These are phyloP conservation scores for Pneumocystis sp. DNA, from an alignment of 1,139 yeast species.

Conservation along the genomic window DNA sequence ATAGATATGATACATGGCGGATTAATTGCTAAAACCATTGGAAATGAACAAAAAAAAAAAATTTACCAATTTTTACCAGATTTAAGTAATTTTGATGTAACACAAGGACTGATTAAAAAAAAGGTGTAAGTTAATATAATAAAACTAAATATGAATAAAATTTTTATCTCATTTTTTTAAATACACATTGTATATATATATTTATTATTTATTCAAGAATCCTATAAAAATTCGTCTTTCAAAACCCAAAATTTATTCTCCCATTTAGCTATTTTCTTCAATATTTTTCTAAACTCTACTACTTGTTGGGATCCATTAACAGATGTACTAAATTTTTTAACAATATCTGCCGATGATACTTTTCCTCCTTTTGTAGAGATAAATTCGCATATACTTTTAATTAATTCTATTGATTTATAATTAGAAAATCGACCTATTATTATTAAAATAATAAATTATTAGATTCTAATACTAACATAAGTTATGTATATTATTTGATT, in stretches of 20 bases:
- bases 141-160: background rate
- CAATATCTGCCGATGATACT: conserved; percentile 44
- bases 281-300: conserved; percentile 48
- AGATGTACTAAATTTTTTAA: conserved; percentile 35
- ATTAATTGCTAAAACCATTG: conserved; percentile 51
- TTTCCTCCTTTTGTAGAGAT: conserved; percentile 30
- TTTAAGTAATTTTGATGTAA: conserved; percentile 93
- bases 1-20: conserved; percentile 77
- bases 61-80: conserved; percentile 76
- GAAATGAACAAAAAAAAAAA: conserved; percentile 30
- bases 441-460: background rate
- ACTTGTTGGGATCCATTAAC: conserved; percentile 43
- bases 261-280: conserved; percentile 49
- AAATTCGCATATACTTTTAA: conserved; percentile 27
- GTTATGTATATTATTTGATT: background rate
- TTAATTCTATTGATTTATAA: conserved; percentile 19
- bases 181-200: background rate
- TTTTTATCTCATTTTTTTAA: background rate
- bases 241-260: conserved; percentile 41
- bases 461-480: background rate
- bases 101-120: conserved; percentile 74
- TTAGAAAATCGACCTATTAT: conserved; percentile 7
- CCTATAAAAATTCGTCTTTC: conserved; percentile 36
- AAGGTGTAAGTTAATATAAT: conserved; percentile 23
- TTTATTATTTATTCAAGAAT: background rate